Percentiles rank a stretch among this genome's conserved stretches.
phyloP scores from a whole-genome alignment of 2,329 filamentous ascomycete genomes.

The Hypoxylon sp. region DNA sequence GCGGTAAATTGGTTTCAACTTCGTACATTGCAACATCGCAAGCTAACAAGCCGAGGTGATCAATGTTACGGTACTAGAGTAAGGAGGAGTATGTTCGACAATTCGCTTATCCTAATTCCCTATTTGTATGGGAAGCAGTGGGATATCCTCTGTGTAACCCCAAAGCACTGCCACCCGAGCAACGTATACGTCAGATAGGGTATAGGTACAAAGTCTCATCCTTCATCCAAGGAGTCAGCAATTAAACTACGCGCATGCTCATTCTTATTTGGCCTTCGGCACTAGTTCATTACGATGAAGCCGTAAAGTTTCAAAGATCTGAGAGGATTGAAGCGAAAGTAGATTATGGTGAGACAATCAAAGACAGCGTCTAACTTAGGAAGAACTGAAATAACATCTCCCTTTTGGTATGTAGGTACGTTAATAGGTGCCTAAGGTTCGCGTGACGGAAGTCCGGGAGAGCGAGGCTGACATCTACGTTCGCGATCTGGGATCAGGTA shows the following conservation, averaged over 20 bases:
- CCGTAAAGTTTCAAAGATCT: background rate
- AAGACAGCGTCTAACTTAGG: background rate
- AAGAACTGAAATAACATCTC: background rate
- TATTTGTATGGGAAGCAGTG: background rate
- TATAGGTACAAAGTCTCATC: background rate
- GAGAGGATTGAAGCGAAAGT: background rate
- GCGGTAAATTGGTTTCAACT: too few relatives aligned
- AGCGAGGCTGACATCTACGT: background rate
- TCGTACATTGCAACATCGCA: background rate
- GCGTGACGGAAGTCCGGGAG: background rate
- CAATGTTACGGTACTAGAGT: background rate
- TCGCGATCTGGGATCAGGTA: background rate
- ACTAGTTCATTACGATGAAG: background rate
- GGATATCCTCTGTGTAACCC: background rate
- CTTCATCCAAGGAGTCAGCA: background rate
- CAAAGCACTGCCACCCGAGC: background rate
- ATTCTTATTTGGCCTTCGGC: background rate
- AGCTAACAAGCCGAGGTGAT: background rate
- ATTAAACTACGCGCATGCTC: background rate
- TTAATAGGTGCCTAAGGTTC: too few relatives aligned
- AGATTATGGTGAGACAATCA: background rate
- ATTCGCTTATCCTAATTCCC: background rate
- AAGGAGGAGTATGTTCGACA: background rate
- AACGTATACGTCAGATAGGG: background rate
- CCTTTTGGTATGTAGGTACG: background rate